A percentile compares a stretch with the other conserved stretches of the same genome.
phyloP scores from a whole-genome alignment of 305 asterid species.

The Solanum chacoense region DNA sequence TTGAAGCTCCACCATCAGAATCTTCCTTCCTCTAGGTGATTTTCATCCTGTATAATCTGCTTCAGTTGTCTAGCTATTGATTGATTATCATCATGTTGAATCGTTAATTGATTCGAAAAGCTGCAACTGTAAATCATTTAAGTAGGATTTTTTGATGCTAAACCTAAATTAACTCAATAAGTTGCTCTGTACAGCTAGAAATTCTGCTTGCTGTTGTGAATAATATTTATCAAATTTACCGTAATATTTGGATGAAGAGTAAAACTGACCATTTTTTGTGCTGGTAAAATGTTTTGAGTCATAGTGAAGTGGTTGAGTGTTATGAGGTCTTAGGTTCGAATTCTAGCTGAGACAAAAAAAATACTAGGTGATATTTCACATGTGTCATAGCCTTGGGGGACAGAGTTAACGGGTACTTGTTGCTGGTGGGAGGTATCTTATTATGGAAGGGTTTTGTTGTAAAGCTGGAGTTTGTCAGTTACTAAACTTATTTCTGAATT shows the following conservation, averaged over 20 bases:
- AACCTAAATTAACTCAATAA: neutral
- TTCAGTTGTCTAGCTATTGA: neutral
- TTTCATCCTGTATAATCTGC: neutral
- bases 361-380: neutral
- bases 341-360: neutral
- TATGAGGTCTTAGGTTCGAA: neutral
- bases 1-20: conserved; percentile 42
- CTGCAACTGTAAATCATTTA: neutral
- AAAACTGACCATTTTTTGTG: neutral
- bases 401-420: neutral
- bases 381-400: neutral
- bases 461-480: neutral
- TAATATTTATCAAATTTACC: neutral
- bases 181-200: neutral
- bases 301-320: neutral
- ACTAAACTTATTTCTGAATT: neutral
- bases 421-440: neutral
- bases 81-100: neutral
- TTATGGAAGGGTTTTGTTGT: neutral
- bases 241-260: neutral
- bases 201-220: neutral
- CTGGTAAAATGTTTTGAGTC: neutral
- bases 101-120: neutral
- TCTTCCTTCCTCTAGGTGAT: conserved; percentile 47
- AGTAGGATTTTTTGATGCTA: neutral